Conservation (phyloP, 2,329 filamentous ascomycete species). For the Cercospora sesami region DNA sequence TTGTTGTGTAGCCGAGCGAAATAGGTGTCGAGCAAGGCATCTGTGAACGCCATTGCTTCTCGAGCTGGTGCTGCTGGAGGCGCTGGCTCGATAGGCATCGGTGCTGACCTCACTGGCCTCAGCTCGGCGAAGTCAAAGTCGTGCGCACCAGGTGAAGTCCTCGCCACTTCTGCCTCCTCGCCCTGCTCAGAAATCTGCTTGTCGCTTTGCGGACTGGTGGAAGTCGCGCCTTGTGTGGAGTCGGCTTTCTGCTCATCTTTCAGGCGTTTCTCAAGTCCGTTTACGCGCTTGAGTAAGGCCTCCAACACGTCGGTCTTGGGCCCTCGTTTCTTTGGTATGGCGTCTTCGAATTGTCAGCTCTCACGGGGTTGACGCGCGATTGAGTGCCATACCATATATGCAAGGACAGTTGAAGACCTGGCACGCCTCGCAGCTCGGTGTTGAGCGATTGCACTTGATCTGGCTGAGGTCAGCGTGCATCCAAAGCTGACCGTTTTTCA, state of each 20-base stretch:
- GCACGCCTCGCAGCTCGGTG: slow-evolving; percentile 83
- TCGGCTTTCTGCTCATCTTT: slow-evolving; percentile 57
- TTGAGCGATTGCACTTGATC: slow-evolving; percentile 89
- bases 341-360: slow-evolving; percentile 57
- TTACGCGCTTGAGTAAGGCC: slow-evolving; percentile 78
- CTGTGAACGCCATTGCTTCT: slow-evolving; percentile 27
- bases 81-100: slow-evolving; percentile 15
- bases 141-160: slow-evolving; percentile 5
- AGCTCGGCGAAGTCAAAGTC: slow-evolving; percentile 15
- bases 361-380: neutral
- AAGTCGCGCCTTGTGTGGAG: slow-evolving; percentile 28
- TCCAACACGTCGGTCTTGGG: slow-evolving; percentile 89
- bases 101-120: slow-evolving; percentile 7
- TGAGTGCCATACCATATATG: slow-evolving; percentile 66
- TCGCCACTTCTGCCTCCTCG: slow-evolving; percentile 10
- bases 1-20: slow-evolving; percentile 78
- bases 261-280: slow-evolving; percentile 77
- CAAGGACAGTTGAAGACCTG: slow-evolving; percentile 86
- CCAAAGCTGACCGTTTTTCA: neutral
- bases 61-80: slow-evolving; percentile 13
- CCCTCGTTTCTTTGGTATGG: slow-evolving; percentile 83
- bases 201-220: slow-evolving; percentile 13
- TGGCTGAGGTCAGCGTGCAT: slow-evolving; percentile 40
- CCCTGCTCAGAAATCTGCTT: slow-evolving; percentile 6
- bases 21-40: slow-evolving; percentile 65